Evolutionary conservation across 306 rosid species (phyloP).

Genomic region (Lupinus albus): DNA sequence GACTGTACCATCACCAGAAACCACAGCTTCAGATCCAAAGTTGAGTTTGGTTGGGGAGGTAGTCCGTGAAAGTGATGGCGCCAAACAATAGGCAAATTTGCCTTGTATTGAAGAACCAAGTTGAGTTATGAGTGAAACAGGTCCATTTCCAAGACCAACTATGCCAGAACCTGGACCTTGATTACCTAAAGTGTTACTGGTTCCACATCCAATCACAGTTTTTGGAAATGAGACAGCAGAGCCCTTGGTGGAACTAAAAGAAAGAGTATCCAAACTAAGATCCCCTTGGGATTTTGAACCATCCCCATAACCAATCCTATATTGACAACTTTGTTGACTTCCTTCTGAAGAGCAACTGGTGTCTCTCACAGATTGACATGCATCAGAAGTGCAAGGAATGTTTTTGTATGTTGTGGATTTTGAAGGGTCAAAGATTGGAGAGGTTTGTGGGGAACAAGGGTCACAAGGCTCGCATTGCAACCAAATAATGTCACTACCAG

Average conservation of each 20-base stretch:
- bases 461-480: too few species aligned
- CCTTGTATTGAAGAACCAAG: conserved; percentile 36
- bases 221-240: conserved; percentile 15
- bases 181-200: conserved; percentile 26
- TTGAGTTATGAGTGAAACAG: conserved; percentile 45
- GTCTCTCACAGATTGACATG: too few species aligned
- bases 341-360: too few species aligned
- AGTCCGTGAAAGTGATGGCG: neutral
- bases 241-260: conserved; percentile 22
- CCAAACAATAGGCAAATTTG: conserved; percentile 55
- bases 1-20: conserved; percentile 32
- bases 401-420: too few species aligned
- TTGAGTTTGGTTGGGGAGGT: conserved; percentile 23
- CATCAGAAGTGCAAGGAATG: too few species aligned
- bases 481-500: too few species aligned
- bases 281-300: too few species aligned
- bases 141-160: conserved; percentile 51
- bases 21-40: conserved; percentile 38
- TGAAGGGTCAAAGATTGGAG: too few species aligned
- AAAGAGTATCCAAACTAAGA: too few species aligned
- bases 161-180: conserved; percentile 39
- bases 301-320: too few species aligned
- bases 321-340: too few species aligned
- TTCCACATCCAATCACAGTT: conserved; percentile 50
- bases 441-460: too few species aligned